Percentiles rank a stretch among this genome's conserved stretches.
phyloP scores from a whole-genome alignment of 331 rosid species.

The Spiraea crenata region DNA sequence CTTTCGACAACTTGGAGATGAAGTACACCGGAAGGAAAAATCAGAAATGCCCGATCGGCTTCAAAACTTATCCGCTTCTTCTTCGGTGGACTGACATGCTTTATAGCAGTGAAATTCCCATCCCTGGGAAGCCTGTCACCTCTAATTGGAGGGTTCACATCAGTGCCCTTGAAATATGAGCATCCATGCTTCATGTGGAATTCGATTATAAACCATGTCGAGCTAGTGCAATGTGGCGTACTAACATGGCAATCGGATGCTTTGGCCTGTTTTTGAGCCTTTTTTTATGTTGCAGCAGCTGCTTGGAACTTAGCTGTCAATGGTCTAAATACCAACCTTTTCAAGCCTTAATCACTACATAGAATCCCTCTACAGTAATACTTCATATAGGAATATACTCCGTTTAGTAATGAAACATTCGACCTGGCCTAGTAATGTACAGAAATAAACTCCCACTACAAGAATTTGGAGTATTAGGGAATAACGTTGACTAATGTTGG shows the following conservation, averaged over 20 bases:
- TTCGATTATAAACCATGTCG: constrained; percentile 42
- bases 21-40: constrained; percentile 44
- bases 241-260: constrained; percentile 48
- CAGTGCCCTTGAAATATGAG: constrained; percentile 52
- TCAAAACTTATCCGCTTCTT: constrained; percentile 32
- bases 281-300: constrained; percentile 45
- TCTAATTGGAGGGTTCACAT: constrained; percentile 48
- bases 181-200: constrained; percentile 80
- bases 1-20: constrained; percentile 59
- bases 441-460: too few relatives aligned
- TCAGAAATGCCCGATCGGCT: constrained; percentile 31
- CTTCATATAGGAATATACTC: too few relatives aligned
- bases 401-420: too few relatives aligned
- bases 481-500: too few relatives aligned
- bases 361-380: too few relatives aligned
- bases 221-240: constrained; percentile 29
- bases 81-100: constrained; percentile 53
- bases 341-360: constrained; percentile 34
- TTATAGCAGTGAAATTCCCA: constrained; percentile 50
- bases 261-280: constrained; percentile 42
- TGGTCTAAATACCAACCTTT: constrained; percentile 55
- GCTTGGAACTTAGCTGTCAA: constrained; percentile 30
- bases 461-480: too few relatives aligned
- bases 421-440: too few relatives aligned
- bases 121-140: constrained; percentile 46